Conservation (phyloP, 78 protist genomes). For the Speleostelium caveatum region DNA sequence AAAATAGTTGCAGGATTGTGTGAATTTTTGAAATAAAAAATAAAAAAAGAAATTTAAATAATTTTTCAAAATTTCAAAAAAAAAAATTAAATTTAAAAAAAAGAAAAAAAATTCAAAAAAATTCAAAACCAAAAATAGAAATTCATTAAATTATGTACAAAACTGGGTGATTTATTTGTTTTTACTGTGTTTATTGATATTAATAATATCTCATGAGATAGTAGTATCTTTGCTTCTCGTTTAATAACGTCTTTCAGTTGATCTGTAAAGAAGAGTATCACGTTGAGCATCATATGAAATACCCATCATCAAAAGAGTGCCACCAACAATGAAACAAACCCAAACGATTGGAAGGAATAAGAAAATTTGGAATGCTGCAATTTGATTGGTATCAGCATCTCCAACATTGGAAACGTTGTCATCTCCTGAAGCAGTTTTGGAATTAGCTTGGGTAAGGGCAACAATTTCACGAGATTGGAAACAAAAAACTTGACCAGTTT, state of each 20-base stretch:
- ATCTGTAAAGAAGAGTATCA: slow-evolving; percentile 61
- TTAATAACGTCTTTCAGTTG: slow-evolving; percentile 48
- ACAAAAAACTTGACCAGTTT: neutral
- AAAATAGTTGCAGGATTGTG: neutral
- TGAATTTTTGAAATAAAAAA: neutral
- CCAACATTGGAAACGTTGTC: neutral
- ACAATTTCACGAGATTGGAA: neutral
- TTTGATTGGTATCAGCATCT: slow-evolving; percentile 5
- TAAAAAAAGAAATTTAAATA: no score
- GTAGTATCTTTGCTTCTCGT: no score
- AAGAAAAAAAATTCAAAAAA: neutral
- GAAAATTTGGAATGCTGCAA: slow-evolving; percentile 71
- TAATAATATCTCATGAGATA: no score
- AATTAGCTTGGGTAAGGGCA: neutral
- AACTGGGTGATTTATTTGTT: no score
- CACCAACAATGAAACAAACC: slow-evolving; percentile 26
- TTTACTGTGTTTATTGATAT: no score
- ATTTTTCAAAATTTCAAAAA: no score
- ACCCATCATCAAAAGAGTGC: slow-evolving; percentile 42
- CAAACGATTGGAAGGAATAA: slow-evolving; percentile 68
- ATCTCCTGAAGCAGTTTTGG: neutral
- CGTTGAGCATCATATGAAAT: slow-evolving; percentile 35
- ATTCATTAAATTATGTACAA: no score
- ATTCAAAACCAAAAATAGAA: no score
- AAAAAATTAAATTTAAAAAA: no score